phyloP scores from a whole-genome alignment of 371 early-diverging fungal genomes.

The Zopfochytrium polystomum region DNA sequence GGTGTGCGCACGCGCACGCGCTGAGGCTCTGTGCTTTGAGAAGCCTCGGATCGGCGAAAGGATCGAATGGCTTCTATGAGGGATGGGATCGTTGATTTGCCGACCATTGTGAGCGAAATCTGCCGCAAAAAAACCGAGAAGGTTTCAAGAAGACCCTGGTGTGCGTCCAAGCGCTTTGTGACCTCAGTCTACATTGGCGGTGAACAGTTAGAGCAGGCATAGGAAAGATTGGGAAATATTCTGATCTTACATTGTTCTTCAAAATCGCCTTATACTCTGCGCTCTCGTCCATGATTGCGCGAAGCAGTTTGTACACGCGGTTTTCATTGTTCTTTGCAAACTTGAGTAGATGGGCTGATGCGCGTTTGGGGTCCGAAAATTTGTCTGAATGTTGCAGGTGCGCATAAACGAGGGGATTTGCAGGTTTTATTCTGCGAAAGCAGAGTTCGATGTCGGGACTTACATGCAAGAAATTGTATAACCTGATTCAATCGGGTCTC shows the following conservation, averaged over 20 bases:
- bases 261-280: slow-evolving; percentile 58
- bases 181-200: slow-evolving; percentile 57
- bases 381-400: slow-evolving; percentile 7
- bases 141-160: slow-evolving; percentile 61
- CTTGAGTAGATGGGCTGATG: slow-evolving; percentile 45
- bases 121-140: slow-evolving; percentile 70
- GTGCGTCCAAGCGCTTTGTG: slow-evolving; percentile 59
- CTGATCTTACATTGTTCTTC: slow-evolving; percentile 43
- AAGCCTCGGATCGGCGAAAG: not conserved
- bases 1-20: too few species aligned
- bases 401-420: not conserved
- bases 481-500: slow-evolving; percentile 35
- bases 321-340: slow-evolving; percentile 56
- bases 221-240: not conserved
- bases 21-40: not conserved
- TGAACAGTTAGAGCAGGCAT: not conserved
- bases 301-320: slow-evolving; percentile 50
- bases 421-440: not conserved
- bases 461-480: slow-evolving; percentile 50
- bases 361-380: slow-evolving; percentile 62
- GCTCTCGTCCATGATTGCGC: slow-evolving; percentile 52
- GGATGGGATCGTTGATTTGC: slow-evolving; percentile 56
- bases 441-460: slow-evolving; percentile 2
- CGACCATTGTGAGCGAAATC: slow-evolving; percentile 61
- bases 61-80: slow-evolving; percentile 44